Evolutionary conservation across 352 stramenopile species (phyloP).

Genomic region (Phytophthora agathidicida): DNA sequence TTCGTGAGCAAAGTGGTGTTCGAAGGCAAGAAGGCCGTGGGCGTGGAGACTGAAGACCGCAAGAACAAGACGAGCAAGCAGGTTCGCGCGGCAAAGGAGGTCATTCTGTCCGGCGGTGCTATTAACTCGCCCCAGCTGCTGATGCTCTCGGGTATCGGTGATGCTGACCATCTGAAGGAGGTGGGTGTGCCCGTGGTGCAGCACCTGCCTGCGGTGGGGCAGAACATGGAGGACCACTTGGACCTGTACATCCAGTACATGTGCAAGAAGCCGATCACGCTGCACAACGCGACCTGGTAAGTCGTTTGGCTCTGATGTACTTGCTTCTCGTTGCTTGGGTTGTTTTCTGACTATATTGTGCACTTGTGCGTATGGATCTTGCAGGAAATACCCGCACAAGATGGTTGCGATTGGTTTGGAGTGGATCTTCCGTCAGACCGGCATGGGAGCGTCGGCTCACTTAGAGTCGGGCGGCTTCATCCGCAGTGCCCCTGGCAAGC

Average conservation of each 20-base stretch:
- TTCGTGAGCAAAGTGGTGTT: slow-evolving; percentile 88
- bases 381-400: slow-evolving; percentile 85
- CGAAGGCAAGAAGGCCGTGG: slow-evolving; percentile 76
- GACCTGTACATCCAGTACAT: slow-evolving; percentile 91
- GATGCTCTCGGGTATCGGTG: slow-evolving; percentile 88
- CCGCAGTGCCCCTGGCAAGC: slow-evolving; percentile 67
- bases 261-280: slow-evolving; percentile 89
- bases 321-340: slow-evolving; percentile 4
- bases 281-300: slow-evolving; percentile 88
- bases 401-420: slow-evolving; percentile 87
- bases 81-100: slow-evolving; percentile 79
- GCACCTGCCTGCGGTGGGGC: slow-evolving; percentile 77
- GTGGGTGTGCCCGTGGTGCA: slow-evolving; percentile 78
- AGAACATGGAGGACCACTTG: slow-evolving; percentile 91
- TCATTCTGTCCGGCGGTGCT: slow-evolving; percentile 87
- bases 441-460: slow-evolving; percentile 79
- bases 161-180: slow-evolving; percentile 75
- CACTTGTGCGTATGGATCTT: not conserved
- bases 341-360: not conserved
- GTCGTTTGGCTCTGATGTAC: slow-evolving; percentile 4
- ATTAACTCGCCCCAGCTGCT: slow-evolving; percentile 91
- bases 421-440: slow-evolving; percentile 77
- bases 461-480: slow-evolving; percentile 86
- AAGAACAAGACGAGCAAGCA: slow-evolving; percentile 56
- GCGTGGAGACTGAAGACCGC: slow-evolving; percentile 74